Base-by-base conservation (phyloP, 805 yeast genomes). In the Candida koratica region DNA sequence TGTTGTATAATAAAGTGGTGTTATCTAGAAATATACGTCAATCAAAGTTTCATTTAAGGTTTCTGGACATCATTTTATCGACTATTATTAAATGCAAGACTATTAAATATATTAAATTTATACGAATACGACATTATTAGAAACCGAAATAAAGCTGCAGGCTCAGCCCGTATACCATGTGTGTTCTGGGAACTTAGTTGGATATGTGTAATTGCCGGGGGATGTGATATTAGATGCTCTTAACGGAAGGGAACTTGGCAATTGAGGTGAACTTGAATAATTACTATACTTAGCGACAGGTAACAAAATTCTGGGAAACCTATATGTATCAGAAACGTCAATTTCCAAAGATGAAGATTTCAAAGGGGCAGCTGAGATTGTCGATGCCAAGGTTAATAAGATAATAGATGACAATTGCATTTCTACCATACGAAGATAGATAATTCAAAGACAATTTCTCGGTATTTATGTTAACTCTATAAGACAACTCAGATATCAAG, bases 361-460 rank as follows among this genome's bases (percentile, higher is more conserved):
- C 24, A 34, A 38, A 22, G 41, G 46, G 28, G 38, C 43, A 33
- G 43, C 41, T 19, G 19, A 28, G 18, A 40, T 36, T 31, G 18
- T 17, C 6, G 36, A 17, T 25, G 34, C 34, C 11, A 31, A 31
- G 24, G 28, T 28, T 22, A 31, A 31, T 22, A 24, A 15, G 8
- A 23, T 15, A 11, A 31, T 28, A 10, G 28, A 16, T 31, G 34
- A 31, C 11, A 31, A 31, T 22, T 31, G 19, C 34, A 31, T 31
- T 31, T 22, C 12, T 24, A 6, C 16, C 14, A 15, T 26, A 18
- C 11, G 15, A 28, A 11, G 17, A 29, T 12, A 25, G n/a, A n/a
- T 13, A 12, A n/a, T 12, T 12, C 17, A 29, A 25, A 29, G 32
- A 19, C 18, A 29, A 19, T 29, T 5, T 12, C 16, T 13, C 25